A percentile compares a stretch with the other conserved stretches of the same genome.
Conservation (phyloP, 2,329 filamentous ascomycete genomes). For the Shiraia sp. region DNA sequence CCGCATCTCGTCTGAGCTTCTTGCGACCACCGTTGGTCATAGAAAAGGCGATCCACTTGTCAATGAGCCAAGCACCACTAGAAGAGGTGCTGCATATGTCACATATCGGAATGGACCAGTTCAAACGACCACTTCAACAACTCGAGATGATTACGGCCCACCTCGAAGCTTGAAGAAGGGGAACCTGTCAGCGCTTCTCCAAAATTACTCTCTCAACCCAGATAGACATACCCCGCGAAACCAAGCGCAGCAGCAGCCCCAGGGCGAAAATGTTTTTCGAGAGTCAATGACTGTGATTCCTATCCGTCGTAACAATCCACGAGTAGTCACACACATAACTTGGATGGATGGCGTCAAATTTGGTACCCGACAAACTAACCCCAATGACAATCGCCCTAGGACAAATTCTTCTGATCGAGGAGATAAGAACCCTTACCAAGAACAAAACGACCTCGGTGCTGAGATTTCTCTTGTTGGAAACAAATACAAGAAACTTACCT, state of each 20-base stretch:
- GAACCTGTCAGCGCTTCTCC: conserved; percentile 31
- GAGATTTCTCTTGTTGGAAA: conserved; percentile 65
- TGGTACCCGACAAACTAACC: conserved; percentile 45
- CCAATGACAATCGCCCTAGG: conserved; percentile 20
- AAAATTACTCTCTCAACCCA: conserved; percentile 22
- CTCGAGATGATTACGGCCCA: conserved; percentile 20
- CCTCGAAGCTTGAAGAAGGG: conserved; percentile 26
- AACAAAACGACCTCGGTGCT: conserved; percentile 52
- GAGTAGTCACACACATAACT: conserved; percentile 61
- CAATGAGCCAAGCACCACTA: conserved; percentile 71
- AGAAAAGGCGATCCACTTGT: conserved; percentile 68
- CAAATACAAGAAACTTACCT: conserved; percentile 63
- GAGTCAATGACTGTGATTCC: conserved; percentile 55
- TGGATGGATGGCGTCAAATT: conserved; percentile 71
- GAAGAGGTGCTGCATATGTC: conserved; percentile 83
- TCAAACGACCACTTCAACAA: conserved; percentile 16
- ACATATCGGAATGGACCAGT: conserved; percentile 69
- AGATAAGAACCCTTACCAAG: conserved; percentile 49
- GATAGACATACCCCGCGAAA: conserved; percentile 11
- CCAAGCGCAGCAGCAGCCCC: conserved; percentile 8
- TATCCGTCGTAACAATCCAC: conserved; percentile 53
- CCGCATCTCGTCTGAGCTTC: conserved; percentile 66
- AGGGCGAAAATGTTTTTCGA: conserved; percentile 14
- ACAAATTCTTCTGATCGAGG: conserved; percentile 16
- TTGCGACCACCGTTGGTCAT: conserved; percentile 71